Percentiles rank a stretch among this genome's conserved stretches.
Evolutionary conservation across 2,329 filamentous ascomycete genomes (phyloP).

Genomic region (Neophaeococcomyces aloes): DNA sequence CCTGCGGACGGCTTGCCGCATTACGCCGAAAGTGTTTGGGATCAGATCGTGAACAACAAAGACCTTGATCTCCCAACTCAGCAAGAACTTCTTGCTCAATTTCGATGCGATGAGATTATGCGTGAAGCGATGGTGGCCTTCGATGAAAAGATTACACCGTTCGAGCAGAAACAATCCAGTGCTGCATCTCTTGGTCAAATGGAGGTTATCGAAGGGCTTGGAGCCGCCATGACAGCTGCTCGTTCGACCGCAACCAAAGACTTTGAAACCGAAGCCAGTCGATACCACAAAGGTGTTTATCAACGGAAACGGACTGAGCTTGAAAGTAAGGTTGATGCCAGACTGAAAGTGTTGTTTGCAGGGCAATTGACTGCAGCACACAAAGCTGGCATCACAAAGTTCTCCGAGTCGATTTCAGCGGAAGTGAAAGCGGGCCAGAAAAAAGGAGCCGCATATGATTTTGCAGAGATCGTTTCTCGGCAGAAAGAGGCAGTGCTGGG

Average conservation of each 20-base stretch:
- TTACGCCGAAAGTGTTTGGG: conserved; percentile 91
- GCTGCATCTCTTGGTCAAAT: conserved; percentile 61
- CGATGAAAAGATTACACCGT: conserved; percentile 66
- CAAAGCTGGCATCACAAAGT: conserved; percentile 72
- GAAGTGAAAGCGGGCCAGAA: conserved; percentile 90
- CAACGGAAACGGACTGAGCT: conserved; percentile 74
- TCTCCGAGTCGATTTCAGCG: conserved; percentile 74
- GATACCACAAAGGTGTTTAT: conserved; percentile 96
- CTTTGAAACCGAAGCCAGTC: conserved; percentile 84
- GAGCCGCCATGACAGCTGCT: conserved; percentile 59
- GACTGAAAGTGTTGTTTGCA: conserved; percentile 76
- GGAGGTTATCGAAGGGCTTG: conserved; percentile 63
- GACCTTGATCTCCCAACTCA: conserved; percentile 93
- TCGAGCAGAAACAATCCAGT: conserved; percentile 78
- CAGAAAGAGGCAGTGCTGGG: conserved; percentile 69
- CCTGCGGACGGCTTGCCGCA: conserved; percentile 93
- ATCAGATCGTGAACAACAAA: conserved; percentile 98
- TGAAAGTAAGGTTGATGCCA: conserved; percentile 73
- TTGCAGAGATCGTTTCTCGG: conserved; percentile 79
- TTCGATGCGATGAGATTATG: conserved; percentile 93
- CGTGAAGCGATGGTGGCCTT: conserved; percentile 78
- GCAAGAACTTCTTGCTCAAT: conserved; percentile 91
- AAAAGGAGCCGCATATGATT: conserved; percentile 82
- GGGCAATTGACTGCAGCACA: conserved; percentile 83
- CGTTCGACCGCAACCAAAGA: conserved; percentile 63